phyloP scores from a whole-genome alignment of 1,284 basidiomycete genomes.

The Ganoderma boninense region DNA sequence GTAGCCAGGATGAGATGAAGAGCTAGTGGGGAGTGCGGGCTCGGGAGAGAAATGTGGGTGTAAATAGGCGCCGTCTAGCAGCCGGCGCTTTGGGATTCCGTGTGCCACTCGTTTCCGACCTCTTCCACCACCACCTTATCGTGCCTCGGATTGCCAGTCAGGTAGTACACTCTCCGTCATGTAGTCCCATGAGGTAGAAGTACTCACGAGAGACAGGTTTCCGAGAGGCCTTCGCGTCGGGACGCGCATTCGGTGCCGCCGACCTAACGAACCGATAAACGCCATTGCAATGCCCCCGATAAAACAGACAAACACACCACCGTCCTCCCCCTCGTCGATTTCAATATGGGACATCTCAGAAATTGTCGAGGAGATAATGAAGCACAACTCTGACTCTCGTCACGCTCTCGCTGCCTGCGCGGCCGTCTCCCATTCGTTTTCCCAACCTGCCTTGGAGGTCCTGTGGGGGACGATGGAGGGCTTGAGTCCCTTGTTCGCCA shows the following conservation, averaged over 20 bases:
- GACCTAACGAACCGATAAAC: neutral
- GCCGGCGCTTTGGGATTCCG: neutral
- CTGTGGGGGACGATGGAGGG: slow-evolving; percentile 10
- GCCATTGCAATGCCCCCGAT: neutral
- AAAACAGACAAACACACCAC: neutral
- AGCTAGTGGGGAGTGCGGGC: too few relatives aligned
- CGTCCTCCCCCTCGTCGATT: neutral
- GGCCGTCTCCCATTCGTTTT: slow-evolving; percentile 6
- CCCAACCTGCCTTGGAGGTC: slow-evolving; percentile 9
- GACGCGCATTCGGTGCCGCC: neutral
- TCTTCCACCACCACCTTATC: neutral
- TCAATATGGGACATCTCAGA: neutral
- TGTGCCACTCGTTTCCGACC: neutral
- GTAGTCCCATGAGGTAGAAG: neutral
- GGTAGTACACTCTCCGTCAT: neutral
- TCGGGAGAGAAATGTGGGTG: too few relatives aligned
- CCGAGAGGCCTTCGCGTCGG: neutral
- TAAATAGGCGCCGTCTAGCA: too few relatives aligned
- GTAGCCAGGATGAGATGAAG: too few relatives aligned
- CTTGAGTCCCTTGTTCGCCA: slow-evolving; percentile 5
- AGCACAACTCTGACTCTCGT: neutral
- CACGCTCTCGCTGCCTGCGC: slow-evolving; percentile 3
- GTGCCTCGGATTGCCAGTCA: neutral
- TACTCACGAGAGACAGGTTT: neutral
- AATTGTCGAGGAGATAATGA: neutral